Evolutionary conservation across 345 rosid genomes (phyloP).

Genomic region (Ricinus communis): DNA sequence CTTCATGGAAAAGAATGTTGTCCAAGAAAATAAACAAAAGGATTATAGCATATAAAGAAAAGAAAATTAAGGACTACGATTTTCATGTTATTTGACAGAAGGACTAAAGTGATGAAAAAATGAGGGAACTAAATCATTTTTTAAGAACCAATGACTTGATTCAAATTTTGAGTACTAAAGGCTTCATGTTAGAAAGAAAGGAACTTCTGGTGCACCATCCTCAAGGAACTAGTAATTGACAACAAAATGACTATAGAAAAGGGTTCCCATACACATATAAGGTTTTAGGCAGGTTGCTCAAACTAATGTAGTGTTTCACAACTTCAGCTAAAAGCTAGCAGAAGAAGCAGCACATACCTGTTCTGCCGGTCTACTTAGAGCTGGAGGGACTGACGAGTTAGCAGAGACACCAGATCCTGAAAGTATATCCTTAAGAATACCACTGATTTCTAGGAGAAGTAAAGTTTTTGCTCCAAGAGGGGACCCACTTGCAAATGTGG

Average conservation of each 20-base stretch:
- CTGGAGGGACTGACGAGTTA: conserved; percentile 82
- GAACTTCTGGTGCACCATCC: too few species aligned
- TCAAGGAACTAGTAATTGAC: not conserved
- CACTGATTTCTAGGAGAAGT: conserved; percentile 92
- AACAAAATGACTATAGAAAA: not conserved
- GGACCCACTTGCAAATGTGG: conserved; percentile 98
- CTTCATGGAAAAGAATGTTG: too few species aligned
- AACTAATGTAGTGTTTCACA: not conserved
- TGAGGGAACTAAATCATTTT: too few species aligned
- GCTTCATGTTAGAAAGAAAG: too few species aligned
- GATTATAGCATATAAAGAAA: too few species aligned
- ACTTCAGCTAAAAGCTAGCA: not conserved
- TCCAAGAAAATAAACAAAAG: too few species aligned
- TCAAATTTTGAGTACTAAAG: too few species aligned
- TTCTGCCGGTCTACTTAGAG: conserved; percentile 91
- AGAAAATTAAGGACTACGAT: too few species aligned
- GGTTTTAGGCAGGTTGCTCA: not conserved
- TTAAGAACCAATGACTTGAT: too few species aligned
- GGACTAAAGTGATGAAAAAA: too few species aligned
- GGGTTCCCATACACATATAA: not conserved
- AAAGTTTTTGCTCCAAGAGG: conserved; percentile 89
- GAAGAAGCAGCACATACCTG: conserved; percentile 55
- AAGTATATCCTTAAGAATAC: conserved; percentile 86
- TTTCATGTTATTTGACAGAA: too few species aligned
- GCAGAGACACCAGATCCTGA: conserved; percentile 84